These are phyloP conservation scores for Novymonas esmeraldas DNA, from an alignment of 208 protist species.

Conservation along the genomic window DNA sequence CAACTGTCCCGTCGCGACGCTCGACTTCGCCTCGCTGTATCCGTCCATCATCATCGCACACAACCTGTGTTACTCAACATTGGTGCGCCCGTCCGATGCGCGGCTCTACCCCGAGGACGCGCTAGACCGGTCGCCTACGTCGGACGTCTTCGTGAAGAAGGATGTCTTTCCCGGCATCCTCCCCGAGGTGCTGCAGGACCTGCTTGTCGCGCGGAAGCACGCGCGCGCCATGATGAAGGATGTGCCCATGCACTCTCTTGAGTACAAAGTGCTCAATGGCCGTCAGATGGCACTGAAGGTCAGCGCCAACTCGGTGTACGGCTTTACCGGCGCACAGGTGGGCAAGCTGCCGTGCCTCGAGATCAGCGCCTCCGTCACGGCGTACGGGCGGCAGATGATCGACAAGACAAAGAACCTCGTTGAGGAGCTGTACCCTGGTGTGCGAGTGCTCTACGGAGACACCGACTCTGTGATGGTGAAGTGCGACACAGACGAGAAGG, in stretches of 20 bases:
- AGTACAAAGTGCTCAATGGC: conserved; percentile 96
- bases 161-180: conserved; percentile 80
- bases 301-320: conserved; percentile 99
- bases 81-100: conserved; percentile 78
- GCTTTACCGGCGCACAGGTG: conserved; percentile 98
- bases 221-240: conserved; percentile 87
- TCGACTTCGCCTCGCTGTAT: conserved; percentile 99
- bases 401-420: conserved; percentile 95
- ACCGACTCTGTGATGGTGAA: conserved; percentile 99
- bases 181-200: conserved; percentile 84
- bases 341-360: conserved; percentile 99
- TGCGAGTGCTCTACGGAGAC: conserved; percentile 99
- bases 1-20: conserved; percentile 97
- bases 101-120: conserved; percentile 83
- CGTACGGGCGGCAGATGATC: conserved; percentile 99
- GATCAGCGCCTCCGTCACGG: conserved; percentile 94
- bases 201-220: conserved; percentile 80
- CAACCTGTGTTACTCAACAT: conserved; percentile 99
- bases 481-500: conserved; percentile 64
- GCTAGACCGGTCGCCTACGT: conserved; percentile 71
- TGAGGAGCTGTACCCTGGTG: conserved; percentile 96
- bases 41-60: conserved; percentile 99
- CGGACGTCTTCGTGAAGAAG: conserved; percentile 82
- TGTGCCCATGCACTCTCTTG: conserved; percentile 71
- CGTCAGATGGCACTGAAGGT: conserved; percentile 99